Conservation (phyloP, 202 grass and related monocot species). For the Zizania palustris region DNA sequence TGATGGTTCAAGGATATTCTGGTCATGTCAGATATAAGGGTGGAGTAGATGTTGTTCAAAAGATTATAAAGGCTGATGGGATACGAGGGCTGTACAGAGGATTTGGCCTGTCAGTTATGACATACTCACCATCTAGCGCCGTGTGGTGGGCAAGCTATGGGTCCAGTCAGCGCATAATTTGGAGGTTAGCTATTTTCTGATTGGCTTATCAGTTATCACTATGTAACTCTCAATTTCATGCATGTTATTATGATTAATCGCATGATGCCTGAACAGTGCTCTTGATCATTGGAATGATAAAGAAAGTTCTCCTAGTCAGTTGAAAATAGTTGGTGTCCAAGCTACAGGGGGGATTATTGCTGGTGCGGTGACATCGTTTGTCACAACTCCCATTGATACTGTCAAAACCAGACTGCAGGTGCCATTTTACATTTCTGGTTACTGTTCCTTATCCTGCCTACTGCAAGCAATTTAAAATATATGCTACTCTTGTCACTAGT, state of each 20-base stretch:
- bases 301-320: slow-evolving; percentile 62
- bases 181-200: slow-evolving; percentile 67
- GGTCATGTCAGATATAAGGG: slow-evolving; percentile 81
- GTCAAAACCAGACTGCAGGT: slow-evolving; percentile 96
- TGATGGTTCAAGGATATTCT: slow-evolving; percentile 99
- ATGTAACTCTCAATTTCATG: slow-evolving; percentile 15
- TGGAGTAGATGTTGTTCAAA: slow-evolving; percentile 82
- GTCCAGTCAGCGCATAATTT: slow-evolving; percentile 88
- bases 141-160: slow-evolving; percentile 99
- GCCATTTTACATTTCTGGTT: slow-evolving; percentile 36
- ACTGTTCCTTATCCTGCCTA: slow-evolving; percentile 29
- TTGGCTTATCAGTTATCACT: slow-evolving; percentile 22
- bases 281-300: slow-evolving; percentile 60
- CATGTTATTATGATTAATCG: slow-evolving; percentile 26
- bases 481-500: slow-evolving; percentile 13
- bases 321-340: slow-evolving; percentile 89
- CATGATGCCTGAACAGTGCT: slow-evolving; percentile 49
- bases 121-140: slow-evolving; percentile 88
- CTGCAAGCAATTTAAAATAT: background rate
- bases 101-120: slow-evolving; percentile 95
- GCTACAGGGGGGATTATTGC: slow-evolving; percentile 82
- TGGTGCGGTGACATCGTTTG: slow-evolving; percentile 86
- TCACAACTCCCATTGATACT: slow-evolving; percentile 95
- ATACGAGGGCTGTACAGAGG: slow-evolving; percentile 81
- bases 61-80: slow-evolving; percentile 78